Percentiles rank a stretch among this genome's conserved stretches.
phyloP scores from a whole-genome alignment of 2,329 filamentous ascomycete species.

The Alternaria novae-zelandiae region DNA sequence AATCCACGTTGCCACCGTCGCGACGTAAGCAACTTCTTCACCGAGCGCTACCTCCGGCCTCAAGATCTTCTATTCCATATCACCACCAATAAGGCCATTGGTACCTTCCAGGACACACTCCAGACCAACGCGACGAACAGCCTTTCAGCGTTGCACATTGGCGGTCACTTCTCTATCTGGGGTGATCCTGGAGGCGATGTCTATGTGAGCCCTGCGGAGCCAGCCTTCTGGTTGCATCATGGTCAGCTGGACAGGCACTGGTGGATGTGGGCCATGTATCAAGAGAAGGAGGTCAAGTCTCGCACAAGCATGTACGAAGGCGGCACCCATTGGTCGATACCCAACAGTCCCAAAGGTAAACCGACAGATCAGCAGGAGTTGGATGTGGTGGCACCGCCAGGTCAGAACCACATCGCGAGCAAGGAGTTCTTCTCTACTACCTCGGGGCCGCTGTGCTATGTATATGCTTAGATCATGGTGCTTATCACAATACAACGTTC shows the following conservation, averaged over 20 bases:
- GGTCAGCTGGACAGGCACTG: constrained; percentile 56
- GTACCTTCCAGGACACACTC: constrained; percentile 34
- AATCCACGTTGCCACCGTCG: constrained; percentile 42
- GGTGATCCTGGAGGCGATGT: constrained; percentile 55
- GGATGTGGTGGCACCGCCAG: constrained; percentile 30
- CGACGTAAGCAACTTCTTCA: constrained; percentile 41
- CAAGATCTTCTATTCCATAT: constrained; percentile 33
- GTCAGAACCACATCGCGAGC: constrained; percentile 28
- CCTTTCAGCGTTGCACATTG: constrained; percentile 48
- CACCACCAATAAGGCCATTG: constrained; percentile 25
- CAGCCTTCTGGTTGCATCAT: constrained; percentile 58
- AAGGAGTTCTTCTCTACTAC: constrained; percentile 40
- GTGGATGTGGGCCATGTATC: constrained; percentile 58
- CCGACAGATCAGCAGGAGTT: constrained; percentile 38
- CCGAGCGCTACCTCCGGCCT: constrained; percentile 17
- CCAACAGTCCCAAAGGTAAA: constrained; percentile 50
- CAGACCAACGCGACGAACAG: constrained; percentile 19
- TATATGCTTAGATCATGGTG: constrained; percentile 31
- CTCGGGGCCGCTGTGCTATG: constrained; percentile 42
- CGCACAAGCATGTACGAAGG: constrained; percentile 47
- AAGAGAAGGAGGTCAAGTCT: constrained; percentile 37
- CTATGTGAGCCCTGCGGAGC: constrained; percentile 55
- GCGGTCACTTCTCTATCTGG: constrained; percentile 54
- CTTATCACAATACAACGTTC: neutral
- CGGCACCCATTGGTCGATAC: constrained; percentile 53